These are phyloP conservation scores for Fraxinus nigra DNA, from an alignment of 305 asterid species.

Conservation along the genomic window DNA sequence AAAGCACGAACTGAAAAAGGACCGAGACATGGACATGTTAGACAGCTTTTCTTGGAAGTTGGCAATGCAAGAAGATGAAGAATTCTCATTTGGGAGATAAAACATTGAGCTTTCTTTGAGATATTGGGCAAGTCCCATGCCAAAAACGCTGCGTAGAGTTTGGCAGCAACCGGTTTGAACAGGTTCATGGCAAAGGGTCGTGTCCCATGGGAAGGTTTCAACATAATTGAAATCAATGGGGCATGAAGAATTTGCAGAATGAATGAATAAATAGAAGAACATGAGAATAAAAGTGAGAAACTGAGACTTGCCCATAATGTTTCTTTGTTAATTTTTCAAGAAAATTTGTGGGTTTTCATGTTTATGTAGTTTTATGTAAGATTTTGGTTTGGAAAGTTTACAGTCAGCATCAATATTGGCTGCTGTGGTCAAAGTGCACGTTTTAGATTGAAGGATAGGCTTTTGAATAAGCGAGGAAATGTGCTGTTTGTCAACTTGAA, in stretches of 20 bases:
- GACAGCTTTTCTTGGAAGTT: constrained; percentile 27
- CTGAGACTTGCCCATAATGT: constrained; percentile 24
- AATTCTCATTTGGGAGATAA: constrained; percentile 46
- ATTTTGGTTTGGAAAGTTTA: constrained; percentile 4
- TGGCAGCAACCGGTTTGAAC: constrained; percentile 47
- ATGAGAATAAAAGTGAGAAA: constrained; percentile 15
- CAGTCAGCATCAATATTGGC: constrained; percentile 40
- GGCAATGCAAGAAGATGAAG: constrained; percentile 48
- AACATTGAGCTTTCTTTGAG: constrained; percentile 47
- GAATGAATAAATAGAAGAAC: constrained; percentile 17
- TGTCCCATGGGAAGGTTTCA: constrained; percentile 57
- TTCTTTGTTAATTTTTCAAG: background rate
- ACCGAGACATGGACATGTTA: constrained; percentile 23
- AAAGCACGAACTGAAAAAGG: constrained; percentile 41
- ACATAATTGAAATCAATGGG: constrained; percentile 56
- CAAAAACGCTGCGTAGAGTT: constrained; percentile 54
- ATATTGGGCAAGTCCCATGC: constrained; percentile 49
- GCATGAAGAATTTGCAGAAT: constrained; percentile 36
- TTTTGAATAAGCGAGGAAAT: constrained; percentile 4
- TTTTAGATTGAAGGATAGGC: background rate
- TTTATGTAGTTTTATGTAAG: background rate
- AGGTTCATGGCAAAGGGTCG: constrained; percentile 43
- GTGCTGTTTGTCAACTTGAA: background rate
- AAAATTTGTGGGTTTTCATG: background rate
- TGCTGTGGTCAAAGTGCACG: constrained; percentile 34